These are phyloP conservation scores for Zygosaccharomyces lentus DNA, from an alignment of 805 yeast genomes.

Conservation along the genomic window DNA sequence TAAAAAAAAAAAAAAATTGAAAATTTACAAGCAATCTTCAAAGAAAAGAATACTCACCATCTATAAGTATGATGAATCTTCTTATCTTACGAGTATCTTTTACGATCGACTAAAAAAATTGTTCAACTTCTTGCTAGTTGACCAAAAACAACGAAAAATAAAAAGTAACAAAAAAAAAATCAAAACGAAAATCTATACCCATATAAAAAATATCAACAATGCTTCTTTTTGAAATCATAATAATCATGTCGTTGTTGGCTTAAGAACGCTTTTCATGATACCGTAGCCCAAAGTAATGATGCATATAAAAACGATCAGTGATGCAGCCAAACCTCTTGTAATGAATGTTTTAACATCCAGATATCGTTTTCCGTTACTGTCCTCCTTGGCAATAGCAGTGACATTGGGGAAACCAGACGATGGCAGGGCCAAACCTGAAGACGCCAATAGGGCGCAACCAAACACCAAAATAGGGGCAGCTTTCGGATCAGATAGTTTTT, in stretches of 20 bases:
- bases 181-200: neutral
- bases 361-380: constrained; percentile 86
- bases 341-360: constrained; percentile 77
- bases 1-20: neutral
- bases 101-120: no score
- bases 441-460: constrained; percentile 60
- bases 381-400: constrained; percentile 91
- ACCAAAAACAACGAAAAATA: neutral
- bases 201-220: neutral
- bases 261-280: constrained; percentile 49
- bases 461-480: constrained; percentile 48
- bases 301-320: constrained; percentile 65
- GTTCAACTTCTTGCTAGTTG: no score
- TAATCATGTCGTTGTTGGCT: constrained; percentile 4
- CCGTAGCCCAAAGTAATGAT: constrained; percentile 79
- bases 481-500: constrained; percentile 61
- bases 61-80: no score
- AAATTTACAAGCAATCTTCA: no score
- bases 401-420: constrained; percentile 99
- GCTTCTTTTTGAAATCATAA: neutral
- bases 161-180: neutral
- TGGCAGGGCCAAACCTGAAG: constrained; percentile 96
- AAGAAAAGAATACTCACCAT: no score
- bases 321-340: constrained; percentile 86
- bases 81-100: no score